Percentiles rank a stretch among this genome's conserved stretches.
phyloP scores from a whole-genome alignment of 78 protist genomes.

The Creolimax fragrantissima region DNA sequence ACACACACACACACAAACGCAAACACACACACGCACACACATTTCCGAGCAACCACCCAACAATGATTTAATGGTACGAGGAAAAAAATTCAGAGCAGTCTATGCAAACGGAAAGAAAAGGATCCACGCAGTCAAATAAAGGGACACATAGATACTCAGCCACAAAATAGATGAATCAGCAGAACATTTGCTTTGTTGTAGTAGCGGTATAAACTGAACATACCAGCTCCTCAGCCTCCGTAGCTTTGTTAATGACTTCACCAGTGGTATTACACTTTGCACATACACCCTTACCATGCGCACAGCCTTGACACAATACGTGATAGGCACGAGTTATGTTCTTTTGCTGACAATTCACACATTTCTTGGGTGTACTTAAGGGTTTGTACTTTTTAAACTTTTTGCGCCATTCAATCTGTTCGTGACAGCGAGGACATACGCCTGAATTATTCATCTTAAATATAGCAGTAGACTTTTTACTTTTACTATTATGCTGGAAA shows the following conservation, averaged over 20 bases:
- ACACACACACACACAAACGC: too few relatives aligned
- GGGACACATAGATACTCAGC: too few relatives aligned
- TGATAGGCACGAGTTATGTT: constrained; percentile 30
- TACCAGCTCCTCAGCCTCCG: not conserved
- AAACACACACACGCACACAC: too few relatives aligned
- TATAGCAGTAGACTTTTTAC: constrained; percentile 51
- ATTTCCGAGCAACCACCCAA: too few relatives aligned
- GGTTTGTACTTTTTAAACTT: constrained; percentile 71
- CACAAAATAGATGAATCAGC: too few relatives aligned
- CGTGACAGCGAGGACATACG: constrained; percentile 57
- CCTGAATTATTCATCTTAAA: constrained; percentile 50
- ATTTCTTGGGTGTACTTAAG: constrained; percentile 48
- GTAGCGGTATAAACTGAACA: not conserved
- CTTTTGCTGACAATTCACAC: constrained; percentile 9
- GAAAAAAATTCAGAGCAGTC: too few relatives aligned
- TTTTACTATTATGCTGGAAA: constrained; percentile 56
- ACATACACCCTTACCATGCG: not conserved
- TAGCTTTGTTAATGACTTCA: not conserved
- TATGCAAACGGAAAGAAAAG: too few relatives aligned
- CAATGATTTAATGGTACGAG: too few relatives aligned
- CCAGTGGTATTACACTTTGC: not conserved
- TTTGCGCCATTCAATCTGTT: constrained; percentile 72
- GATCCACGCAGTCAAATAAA: too few relatives aligned
- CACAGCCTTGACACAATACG: not conserved
- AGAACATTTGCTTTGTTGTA: too few relatives aligned